Evolutionary conservation across 1,139 yeast genomes (phyloP), one percentile per base, ranked within the genome.

Genomic region (Meyerozyma smithsonii): DNA sequence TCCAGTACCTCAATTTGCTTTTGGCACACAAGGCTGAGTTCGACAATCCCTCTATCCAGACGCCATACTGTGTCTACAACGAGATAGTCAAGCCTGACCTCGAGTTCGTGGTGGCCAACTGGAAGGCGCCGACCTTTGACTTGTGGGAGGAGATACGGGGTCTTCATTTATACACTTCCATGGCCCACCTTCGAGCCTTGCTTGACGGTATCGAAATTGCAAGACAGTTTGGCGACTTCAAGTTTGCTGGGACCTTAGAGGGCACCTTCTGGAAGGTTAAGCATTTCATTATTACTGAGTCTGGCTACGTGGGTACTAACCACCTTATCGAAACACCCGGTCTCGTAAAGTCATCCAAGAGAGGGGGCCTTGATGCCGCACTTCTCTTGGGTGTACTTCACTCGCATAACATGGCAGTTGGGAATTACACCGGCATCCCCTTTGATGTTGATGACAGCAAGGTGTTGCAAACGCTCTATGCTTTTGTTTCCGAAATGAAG

Each of bases 111-210:
- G 53, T 74, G 21, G 54, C 61, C n/a, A 70, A 75, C 50, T 90
- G 97, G 97, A 52, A 64, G 8, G 56, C 62, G 18, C 60, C 64
- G 3, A 84, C 89, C 12, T 92, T 86, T 63, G 98, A 92, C 61
- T 66, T 90, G 38, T 92, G 98, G 98, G 98, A 92, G 63, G 98
- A 92, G 60, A 67, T 85, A 35, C 56, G 78, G 41, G 79, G 89
- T 0, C 52, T 66, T 39, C 97, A 90, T 60, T 81, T 88, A 49
- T 90, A 86, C 59, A 89, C 96, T 0, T 68, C 84, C 5, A 61
- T 85, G 51, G 79, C 82, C 2, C 96, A 88, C 57, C 66, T 86
- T 41, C 74, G 81, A 45, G 84, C 96, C 0, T 54, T 90, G 32
- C 65, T 70, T 37, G 66, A 76, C 45, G 96, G 92, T 0, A 58